A percentile compares a stretch with the other conserved stretches of the same genome.
Conservation (phyloP, 2,329 filamentous ascomycete genomes). For the Cercospora sp. region DNA sequence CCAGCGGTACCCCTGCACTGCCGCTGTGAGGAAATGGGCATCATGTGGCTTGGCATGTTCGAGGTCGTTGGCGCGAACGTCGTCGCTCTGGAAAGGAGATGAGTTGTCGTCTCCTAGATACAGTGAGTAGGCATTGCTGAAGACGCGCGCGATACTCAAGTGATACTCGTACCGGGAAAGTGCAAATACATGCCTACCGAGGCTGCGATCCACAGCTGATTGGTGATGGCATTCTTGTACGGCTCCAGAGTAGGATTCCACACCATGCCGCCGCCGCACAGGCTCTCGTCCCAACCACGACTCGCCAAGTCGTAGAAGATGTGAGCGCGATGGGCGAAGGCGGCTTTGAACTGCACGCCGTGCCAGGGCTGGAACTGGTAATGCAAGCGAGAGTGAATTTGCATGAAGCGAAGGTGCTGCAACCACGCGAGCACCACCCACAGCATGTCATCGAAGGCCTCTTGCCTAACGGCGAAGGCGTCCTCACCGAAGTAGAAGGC, state of each 20-base stretch:
- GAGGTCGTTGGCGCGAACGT: conserved; percentile 24
- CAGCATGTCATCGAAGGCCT: conserved; percentile 91
- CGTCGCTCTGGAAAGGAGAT: conserved; percentile 60
- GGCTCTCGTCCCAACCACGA: conserved; percentile 74
- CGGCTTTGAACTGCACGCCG: conserved; percentile 70
- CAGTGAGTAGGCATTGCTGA: background rate
- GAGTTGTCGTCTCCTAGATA: conserved; percentile 62
- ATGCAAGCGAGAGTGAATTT: conserved; percentile 65
- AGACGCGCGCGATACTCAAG: background rate
- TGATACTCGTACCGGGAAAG: conserved; percentile 63
- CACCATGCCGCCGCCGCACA: conserved; percentile 85
- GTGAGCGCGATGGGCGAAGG: conserved; percentile 78
- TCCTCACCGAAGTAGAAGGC: conserved; percentile 88
- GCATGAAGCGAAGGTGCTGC: conserved; percentile 61
- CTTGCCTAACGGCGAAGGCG: conserved; percentile 42
- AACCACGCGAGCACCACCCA: conserved; percentile 91
- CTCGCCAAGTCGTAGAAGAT: conserved; percentile 82
- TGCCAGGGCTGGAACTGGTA: conserved; percentile 64
- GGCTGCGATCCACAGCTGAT: conserved; percentile 82
- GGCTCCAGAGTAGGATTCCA: conserved; percentile 80
- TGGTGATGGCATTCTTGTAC: conserved; percentile 97
- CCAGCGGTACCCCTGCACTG: conserved; percentile 79
- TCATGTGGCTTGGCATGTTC: conserved; percentile 47
- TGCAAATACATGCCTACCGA: conserved; percentile 87
- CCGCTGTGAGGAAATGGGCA: conserved; percentile 63